These are phyloP conservation scores for Apiotrichum mycotoxinovorans DNA, from an alignment of 1,284 basidiomycete species.

Conservation along the genomic window DNA sequence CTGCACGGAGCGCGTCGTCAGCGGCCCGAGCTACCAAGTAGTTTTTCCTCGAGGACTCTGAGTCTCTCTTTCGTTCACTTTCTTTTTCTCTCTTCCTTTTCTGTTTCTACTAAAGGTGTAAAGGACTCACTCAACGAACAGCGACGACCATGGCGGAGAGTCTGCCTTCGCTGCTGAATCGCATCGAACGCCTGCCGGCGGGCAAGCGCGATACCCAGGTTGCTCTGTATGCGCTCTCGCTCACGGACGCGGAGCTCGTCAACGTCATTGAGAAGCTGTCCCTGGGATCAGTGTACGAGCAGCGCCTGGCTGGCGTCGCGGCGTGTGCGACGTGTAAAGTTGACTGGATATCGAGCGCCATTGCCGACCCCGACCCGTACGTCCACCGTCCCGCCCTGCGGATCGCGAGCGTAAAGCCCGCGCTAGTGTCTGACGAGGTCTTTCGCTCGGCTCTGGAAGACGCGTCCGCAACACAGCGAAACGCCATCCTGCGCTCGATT, in stretches of 20 bases:
- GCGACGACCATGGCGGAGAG: background rate
- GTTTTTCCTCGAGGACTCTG: no score
- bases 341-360: background rate
- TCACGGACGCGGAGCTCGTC: background rate
- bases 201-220: background rate
- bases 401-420: background rate
- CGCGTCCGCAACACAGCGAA: background rate
- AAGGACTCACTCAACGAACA: no score
- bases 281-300: background rate
- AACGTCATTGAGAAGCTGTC: background rate
- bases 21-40: no score
- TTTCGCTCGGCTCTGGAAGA: background rate
- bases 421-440: background rate
- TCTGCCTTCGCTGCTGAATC: background rate
- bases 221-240: background rate
- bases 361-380: background rate
- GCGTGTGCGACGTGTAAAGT: background rate
- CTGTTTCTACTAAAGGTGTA: background rate
- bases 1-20: no score
- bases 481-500: background rate
- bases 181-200: background rate
- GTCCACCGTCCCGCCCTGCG: background rate
- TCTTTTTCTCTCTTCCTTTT: background rate
- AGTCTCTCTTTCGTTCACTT: background rate
- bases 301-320: background rate